Conservation (phyloP, 495 filamentous ascomycete species). For the Daldinia bambusicola region DNA sequence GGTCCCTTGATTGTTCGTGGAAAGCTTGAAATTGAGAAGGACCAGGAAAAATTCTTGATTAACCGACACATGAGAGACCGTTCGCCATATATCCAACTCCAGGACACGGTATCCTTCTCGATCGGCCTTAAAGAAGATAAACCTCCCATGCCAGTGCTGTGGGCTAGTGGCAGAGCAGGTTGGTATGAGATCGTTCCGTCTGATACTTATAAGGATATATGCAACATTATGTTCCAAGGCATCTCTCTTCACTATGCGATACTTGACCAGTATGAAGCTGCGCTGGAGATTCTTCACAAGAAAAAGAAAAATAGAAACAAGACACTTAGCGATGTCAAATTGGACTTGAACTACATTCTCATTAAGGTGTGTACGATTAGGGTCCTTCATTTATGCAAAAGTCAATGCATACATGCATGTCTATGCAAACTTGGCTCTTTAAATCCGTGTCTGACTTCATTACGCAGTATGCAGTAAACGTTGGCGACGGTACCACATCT, state of each 20-base stretch:
- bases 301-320: slow-evolving; percentile 50
- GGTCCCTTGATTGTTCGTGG: slow-evolving; percentile 59
- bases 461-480: slow-evolving; percentile 52
- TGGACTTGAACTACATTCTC: slow-evolving; percentile 50
- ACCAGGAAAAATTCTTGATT: slow-evolving; percentile 47
- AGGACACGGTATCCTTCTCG: slow-evolving; percentile 70
- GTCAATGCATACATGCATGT: too few relatives aligned
- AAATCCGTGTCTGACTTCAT: slow-evolving; percentile 20
- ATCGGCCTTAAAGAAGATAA: slow-evolving; percentile 69
- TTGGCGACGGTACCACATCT: slow-evolving; percentile 54
- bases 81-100: slow-evolving; percentile 69
- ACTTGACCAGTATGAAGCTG: slow-evolving; percentile 48
- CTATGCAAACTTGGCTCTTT: slow-evolving; percentile 6
- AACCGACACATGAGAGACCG: slow-evolving; percentile 54
- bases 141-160: slow-evolving; percentile 70
- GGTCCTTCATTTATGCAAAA: too few relatives aligned
- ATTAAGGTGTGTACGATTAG: slow-evolving; percentile 50
- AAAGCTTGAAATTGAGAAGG: slow-evolving; percentile 52
- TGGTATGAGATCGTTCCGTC: slow-evolving; percentile 80
- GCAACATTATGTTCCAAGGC: slow-evolving; percentile 73
- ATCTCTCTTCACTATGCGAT: slow-evolving; percentile 77
- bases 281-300: slow-evolving; percentile 37
- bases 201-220: slow-evolving; percentile 67
- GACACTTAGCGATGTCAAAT: slow-evolving; percentile 42
- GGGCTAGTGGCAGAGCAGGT: slow-evolving; percentile 80